These are phyloP conservation scores for Penicillium glabrum DNA, from an alignment of 2,329 filamentous ascomycete genomes.

Conservation along the genomic window DNA sequence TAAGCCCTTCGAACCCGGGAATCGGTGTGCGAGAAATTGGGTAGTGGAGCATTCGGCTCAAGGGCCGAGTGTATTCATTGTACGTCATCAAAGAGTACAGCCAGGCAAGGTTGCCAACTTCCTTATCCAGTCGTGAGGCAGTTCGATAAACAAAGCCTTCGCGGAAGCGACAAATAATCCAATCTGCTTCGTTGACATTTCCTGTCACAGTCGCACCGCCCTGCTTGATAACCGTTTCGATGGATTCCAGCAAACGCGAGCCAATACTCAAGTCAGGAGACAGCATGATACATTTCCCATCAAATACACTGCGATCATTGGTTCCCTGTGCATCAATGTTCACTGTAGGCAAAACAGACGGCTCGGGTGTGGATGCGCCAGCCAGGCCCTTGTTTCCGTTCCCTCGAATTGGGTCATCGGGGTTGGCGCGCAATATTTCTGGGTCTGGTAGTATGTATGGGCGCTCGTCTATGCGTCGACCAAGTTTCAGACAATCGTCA, in stretches of 20 bases:
- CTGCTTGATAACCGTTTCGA: constrained; percentile 68
- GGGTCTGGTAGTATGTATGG: constrained; percentile 86
- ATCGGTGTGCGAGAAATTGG: constrained; percentile 76
- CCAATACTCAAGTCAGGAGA: constrained; percentile 72
- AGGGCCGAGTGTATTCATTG: constrained; percentile 84
- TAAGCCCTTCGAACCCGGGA: constrained; percentile 71
- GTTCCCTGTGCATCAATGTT: constrained; percentile 30
- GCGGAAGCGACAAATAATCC: constrained; percentile 84
- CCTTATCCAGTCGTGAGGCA: constrained; percentile 74
- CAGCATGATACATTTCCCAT: constrained; percentile 74
- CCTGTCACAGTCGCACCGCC: constrained; percentile 70
- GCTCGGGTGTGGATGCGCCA: constrained; percentile 62
- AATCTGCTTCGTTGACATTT: constrained; percentile 69
- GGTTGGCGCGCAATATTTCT: constrained; percentile 67
- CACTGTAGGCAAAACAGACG: constrained; percentile 40
- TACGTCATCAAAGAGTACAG: constrained; percentile 87
- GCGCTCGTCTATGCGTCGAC: constrained; percentile 82
- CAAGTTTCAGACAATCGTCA: constrained; percentile 91
- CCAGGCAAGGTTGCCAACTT: constrained; percentile 92
- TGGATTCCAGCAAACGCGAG: constrained; percentile 62
- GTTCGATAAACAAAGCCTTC: constrained; percentile 75
- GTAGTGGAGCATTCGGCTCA: constrained; percentile 83
- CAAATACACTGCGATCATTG: constrained; percentile 70
- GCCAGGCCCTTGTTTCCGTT: constrained; percentile 62
- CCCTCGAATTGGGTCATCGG: constrained; percentile 58